A percentile compares a stretch with the other conserved stretches of the same genome.
phyloP scores from a whole-genome alignment of 345 rosid species.

The Camelina neglecta region DNA sequence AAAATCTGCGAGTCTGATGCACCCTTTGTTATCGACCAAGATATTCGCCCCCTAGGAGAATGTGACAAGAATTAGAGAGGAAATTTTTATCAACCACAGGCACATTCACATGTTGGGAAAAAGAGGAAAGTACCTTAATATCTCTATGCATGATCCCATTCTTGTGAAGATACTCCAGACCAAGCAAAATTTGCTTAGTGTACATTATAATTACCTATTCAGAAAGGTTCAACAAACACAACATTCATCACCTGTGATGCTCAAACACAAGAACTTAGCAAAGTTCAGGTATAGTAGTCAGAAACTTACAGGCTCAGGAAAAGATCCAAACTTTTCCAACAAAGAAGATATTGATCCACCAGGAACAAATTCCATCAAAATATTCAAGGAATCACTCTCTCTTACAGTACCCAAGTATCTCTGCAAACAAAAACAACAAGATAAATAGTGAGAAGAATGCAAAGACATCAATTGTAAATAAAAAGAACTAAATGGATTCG shows the following conservation, averaged over 20 bases:
- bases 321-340: slow-evolving; percentile 81
- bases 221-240: slow-evolving; percentile 11
- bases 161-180: slow-evolving; percentile 77
- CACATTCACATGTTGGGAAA: background rate
- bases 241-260: background rate
- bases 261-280: slow-evolving; percentile 17
- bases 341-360: slow-evolving; percentile 89
- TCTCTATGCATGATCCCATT: slow-evolving; percentile 92
- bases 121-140: slow-evolving; percentile 61
- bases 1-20: slow-evolving; percentile 90
- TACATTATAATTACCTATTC: slow-evolving; percentile 74
- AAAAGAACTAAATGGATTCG: background rate
- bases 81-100: slow-evolving; percentile 1
- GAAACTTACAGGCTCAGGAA: slow-evolving; percentile 77
- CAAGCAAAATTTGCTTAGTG: slow-evolving; percentile 69
- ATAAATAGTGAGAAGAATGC: background rate
- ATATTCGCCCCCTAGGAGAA: slow-evolving; percentile 81
- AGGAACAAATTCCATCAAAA: slow-evolving; percentile 78
- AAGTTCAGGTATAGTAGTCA: slow-evolving; percentile 23
- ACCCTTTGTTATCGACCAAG: slow-evolving; percentile 88
- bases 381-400: slow-evolving; percentile 74
- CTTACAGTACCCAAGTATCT: slow-evolving; percentile 85
- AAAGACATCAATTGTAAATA: background rate
- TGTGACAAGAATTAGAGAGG: slow-evolving; percentile 5
- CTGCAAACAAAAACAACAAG: slow-evolving; percentile 35